Percentiles rank a stretch among this genome's conserved stretches.
These are phyloP conservation scores for Zea mays DNA, from an alignment of 176 grass and related monocot species.

Conservation along the genomic window DNA sequence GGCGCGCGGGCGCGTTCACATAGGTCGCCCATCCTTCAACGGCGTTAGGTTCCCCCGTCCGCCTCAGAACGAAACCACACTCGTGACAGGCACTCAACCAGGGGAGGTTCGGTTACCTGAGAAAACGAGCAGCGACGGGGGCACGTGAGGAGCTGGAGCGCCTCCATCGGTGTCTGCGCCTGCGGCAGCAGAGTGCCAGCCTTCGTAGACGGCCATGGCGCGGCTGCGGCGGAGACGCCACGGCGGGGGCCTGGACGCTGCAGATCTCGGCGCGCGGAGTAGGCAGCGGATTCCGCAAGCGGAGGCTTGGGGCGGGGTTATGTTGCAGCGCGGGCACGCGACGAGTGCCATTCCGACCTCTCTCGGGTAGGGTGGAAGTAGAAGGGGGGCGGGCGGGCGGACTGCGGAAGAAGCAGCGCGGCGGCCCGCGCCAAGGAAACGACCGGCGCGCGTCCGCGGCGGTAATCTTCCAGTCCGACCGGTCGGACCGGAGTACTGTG, in stretches of 20 bases:
- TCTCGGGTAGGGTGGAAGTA: background rate
- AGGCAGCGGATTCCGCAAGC: background rate
- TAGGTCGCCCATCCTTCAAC: background rate
- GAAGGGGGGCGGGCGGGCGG: background rate
- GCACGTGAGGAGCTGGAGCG: background rate
- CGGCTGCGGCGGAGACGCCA: background rate
- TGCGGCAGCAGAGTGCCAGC: background rate
- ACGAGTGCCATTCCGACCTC: slow-evolving; percentile 38
- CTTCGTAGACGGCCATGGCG: slow-evolving; percentile 38
- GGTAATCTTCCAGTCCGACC: no score
- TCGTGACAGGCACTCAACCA: background rate
- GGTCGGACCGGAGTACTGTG: no score
- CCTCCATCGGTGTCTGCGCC: background rate
- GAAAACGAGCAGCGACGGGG: slow-evolving; percentile 85
- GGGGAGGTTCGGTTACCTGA: slow-evolving; percentile 42
- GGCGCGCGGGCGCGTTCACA: no score
- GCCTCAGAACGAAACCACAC: background rate
- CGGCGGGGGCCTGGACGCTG: background rate
- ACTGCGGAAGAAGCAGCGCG: slow-evolving; percentile 9
- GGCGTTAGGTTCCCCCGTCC: background rate
- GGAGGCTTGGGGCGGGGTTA: background rate
- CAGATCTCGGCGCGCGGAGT: slow-evolving; percentile 40
- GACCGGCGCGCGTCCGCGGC: slow-evolving; percentile 8
- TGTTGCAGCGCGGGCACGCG: slow-evolving; percentile 30
- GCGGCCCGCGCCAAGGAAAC: slow-evolving; percentile 10